These are phyloP conservation scores for Zygotorulaspora florentina DNA, from an alignment of 805 yeast species.

Conservation along the genomic window DNA sequence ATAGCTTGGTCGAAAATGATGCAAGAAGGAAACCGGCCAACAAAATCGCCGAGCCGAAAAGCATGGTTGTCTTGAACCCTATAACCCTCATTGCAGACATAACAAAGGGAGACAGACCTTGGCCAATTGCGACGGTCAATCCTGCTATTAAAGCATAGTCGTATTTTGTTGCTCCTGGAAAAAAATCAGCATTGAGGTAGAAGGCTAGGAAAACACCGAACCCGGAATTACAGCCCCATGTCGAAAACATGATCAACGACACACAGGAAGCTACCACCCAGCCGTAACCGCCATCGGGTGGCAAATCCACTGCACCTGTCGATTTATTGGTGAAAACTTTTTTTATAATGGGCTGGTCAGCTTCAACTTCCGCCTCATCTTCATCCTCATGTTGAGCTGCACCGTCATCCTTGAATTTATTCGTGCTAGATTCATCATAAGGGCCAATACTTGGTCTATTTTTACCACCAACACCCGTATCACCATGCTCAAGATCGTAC, in stretches of 20 bases:
- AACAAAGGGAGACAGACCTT: constrained; percentile 56
- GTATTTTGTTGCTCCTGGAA: constrained; percentile 50
- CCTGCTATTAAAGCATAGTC: constrained; percentile 71
- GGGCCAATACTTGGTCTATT: too few species aligned
- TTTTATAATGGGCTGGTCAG: constrained; percentile 16
- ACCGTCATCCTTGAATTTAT: not conserved
- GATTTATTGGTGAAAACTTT: constrained; percentile 37
- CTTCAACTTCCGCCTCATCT: constrained; percentile 6
- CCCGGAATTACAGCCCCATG: constrained; percentile 72
- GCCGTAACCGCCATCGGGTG: constrained; percentile 67
- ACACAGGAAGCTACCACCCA: constrained; percentile 58
- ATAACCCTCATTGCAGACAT: constrained; percentile 44
- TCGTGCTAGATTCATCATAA: not conserved
- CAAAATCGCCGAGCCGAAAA: constrained; percentile 47
- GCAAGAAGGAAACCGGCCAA: constrained; percentile 58
- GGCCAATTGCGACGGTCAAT: constrained; percentile 51
- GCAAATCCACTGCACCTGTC: constrained; percentile 36
- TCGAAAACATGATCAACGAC: constrained; percentile 47
- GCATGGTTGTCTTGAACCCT: constrained; percentile 47
- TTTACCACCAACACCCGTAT: too few species aligned
- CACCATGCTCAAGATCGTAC: too few species aligned
- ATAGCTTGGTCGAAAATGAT: constrained; percentile 50
- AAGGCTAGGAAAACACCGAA: constrained; percentile 60
- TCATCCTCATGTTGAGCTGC: constrained; percentile 3
- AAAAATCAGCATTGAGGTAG: constrained; percentile 48